A percentile compares a stretch with the other conserved stretches of the same genome.
Evolutionary conservation across 2,329 filamentous ascomycete genomes (phyloP).

Genomic region (Calonectria pauciramosa): DNA sequence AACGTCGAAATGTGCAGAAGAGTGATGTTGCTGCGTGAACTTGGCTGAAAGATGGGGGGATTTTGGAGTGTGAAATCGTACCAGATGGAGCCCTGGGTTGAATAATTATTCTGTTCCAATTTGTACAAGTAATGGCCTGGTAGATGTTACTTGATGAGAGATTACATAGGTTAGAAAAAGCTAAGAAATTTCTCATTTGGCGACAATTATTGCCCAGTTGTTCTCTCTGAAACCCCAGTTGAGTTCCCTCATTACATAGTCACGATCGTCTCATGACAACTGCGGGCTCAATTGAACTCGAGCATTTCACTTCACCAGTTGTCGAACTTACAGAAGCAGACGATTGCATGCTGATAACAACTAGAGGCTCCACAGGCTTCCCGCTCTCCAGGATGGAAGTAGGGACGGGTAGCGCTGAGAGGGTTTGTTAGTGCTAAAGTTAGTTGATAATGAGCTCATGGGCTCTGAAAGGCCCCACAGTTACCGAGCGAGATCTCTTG

Average conservation of each 20-base stretch:
- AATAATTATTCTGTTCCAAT: not conserved
- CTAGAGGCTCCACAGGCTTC: not conserved
- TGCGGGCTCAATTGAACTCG: not conserved
- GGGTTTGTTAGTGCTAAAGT: not conserved
- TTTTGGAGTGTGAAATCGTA: not conserved
- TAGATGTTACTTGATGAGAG: not conserved
- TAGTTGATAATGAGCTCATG: not conserved
- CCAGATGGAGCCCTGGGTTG: not conserved
- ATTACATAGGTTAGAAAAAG: not conserved
- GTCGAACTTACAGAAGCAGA: not conserved
- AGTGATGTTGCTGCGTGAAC: not conserved
- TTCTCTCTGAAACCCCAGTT: not conserved
- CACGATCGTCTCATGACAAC: not conserved
- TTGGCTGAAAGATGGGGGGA: not conserved
- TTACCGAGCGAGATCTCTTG: not conserved
- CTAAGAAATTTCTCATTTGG: not conserved
- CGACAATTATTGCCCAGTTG: not conserved
- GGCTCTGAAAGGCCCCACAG: not conserved
- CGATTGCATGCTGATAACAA: too few species aligned
- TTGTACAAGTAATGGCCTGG: not conserved
- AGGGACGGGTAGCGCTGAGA: not conserved
- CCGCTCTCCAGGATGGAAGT: not conserved
- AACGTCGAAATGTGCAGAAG: conserved; percentile 36
- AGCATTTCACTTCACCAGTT: not conserved
- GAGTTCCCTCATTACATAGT: not conserved